Evolutionary conservation across 2,329 filamentous ascomycete genomes (phyloP).

Genomic region (Epichloe sylvatica): DNA sequence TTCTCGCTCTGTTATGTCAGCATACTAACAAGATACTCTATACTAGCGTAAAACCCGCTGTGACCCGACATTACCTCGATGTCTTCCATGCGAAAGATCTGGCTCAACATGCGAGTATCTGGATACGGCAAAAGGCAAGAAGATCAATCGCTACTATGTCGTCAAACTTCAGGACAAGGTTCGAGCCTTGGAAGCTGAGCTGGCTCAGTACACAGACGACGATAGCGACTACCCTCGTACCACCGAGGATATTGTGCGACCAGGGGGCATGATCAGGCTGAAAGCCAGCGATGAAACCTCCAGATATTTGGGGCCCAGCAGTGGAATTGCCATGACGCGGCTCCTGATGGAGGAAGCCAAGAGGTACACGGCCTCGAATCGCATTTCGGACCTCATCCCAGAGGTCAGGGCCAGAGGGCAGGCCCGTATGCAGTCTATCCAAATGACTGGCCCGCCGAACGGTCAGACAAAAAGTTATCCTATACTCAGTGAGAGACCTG

Average conservation of each 20-base stretch:
- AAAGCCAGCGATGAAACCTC: constrained; percentile 73
- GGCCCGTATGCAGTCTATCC: constrained; percentile 44
- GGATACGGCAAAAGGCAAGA: constrained; percentile 73
- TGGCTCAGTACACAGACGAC: constrained; percentile 65
- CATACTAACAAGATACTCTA: constrained; percentile 2
- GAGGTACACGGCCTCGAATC: constrained; percentile 78
- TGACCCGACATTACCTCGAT: constrained; percentile 82
- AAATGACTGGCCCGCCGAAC: constrained; percentile 34
- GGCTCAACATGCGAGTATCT: constrained; percentile 91
- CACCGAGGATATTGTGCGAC: constrained; percentile 73
- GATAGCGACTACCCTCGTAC: constrained; percentile 56
- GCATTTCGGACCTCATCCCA: constrained; percentile 83
- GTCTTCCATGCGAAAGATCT: constrained; percentile 81
- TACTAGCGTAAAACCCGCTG: constrained; percentile 84
- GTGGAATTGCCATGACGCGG: constrained; percentile 87
- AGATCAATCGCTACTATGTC: constrained; percentile 83
- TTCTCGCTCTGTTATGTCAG: not conserved
- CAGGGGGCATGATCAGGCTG: constrained; percentile 72
- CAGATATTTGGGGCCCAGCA: constrained; percentile 83
- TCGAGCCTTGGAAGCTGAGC: constrained; percentile 64
- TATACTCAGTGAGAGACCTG: constrained; percentile 73
- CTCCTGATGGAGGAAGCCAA: constrained; percentile 95
- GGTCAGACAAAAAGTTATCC: constrained; percentile 75
- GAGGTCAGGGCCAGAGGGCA: constrained; percentile 48
- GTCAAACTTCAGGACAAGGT: constrained; percentile 82